Evolutionary conservation across 352 stramenopile species (phyloP).

Genomic region (Globisporangium ultimum): DNA sequence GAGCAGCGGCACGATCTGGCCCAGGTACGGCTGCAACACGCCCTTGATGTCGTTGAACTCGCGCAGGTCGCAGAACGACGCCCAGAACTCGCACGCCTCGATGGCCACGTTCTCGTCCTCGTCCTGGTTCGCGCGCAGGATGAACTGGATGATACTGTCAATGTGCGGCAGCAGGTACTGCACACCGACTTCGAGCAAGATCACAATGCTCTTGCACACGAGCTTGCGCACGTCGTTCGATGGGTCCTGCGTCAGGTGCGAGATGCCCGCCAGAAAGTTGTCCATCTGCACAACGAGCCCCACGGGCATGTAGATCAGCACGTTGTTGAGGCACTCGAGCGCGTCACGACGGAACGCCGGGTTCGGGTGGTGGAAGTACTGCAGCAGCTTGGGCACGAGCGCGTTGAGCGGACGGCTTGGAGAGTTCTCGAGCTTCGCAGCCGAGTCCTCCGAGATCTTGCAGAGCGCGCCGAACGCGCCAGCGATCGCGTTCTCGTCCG

Average conservation of each 20-base stretch:
- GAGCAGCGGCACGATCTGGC: conserved; percentile 90
- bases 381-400: conserved; percentile 85
- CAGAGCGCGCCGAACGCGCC: conserved; percentile 82
- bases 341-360: conserved; percentile 77
- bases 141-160: conserved; percentile 91
- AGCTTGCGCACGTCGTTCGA: conserved; percentile 79
- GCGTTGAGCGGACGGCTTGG: conserved; percentile 82
- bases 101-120: conserved; percentile 82
- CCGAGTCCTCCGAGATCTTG: conserved; percentile 91
- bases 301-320: conserved; percentile 87
- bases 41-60: conserved; percentile 91
- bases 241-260: conserved; percentile 80
- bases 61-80: conserved; percentile 87
- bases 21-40: conserved; percentile 80
- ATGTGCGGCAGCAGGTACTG: conserved; percentile 89
- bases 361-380: conserved; percentile 87
- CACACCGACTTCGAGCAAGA: conserved; percentile 85
- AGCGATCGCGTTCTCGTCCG: conserved; percentile 65
- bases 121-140: conserved; percentile 85
- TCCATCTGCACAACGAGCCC: conserved; percentile 90
- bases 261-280: conserved; percentile 87
- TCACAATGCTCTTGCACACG: conserved; percentile 91
- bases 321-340: conserved; percentile 88
- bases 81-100: conserved; percentile 91
- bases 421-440: conserved; percentile 86